phyloP scores from a whole-genome alignment of 2,329 filamentous ascomycete species.

The Sporothrix variecibatus region DNA sequence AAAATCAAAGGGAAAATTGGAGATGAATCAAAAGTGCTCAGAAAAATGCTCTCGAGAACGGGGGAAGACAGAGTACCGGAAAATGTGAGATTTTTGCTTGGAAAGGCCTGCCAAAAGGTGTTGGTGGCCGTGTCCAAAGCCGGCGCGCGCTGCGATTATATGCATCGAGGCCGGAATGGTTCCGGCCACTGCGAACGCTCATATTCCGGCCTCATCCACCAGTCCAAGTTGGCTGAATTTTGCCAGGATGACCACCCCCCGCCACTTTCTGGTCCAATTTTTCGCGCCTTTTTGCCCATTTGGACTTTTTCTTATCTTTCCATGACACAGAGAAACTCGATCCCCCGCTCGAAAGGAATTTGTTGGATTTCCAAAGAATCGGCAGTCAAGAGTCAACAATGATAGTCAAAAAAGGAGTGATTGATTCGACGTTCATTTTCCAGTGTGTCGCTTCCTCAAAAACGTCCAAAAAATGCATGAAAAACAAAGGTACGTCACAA shows the following conservation, averaged over 20 bases:
- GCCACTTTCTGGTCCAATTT: background rate
- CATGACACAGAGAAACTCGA: conserved; percentile 24
- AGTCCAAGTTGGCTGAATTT: background rate
- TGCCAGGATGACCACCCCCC: conserved; percentile 9
- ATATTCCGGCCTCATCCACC: conserved; percentile 30
- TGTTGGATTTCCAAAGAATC: background rate
- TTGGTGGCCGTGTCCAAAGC: conserved; percentile 24
- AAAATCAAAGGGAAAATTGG: background rate
- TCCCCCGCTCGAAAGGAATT: conserved; percentile 9
- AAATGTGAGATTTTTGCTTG: background rate
- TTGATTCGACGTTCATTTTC: too few relatives aligned
- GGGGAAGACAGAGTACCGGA: conserved; percentile 12
- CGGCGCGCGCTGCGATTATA: conserved; percentile 44
- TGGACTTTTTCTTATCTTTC: conserved; percentile 27
- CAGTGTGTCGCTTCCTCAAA: background rate
- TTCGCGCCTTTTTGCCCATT: conserved; percentile 9
- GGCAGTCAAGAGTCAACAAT: background rate
- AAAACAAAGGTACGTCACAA: background rate
- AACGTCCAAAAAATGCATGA: background rate
- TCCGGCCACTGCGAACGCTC: conserved; percentile 43
- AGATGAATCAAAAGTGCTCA: background rate
- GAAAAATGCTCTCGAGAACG: background rate
- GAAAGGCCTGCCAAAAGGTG: background rate
- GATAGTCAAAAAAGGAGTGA: background rate
- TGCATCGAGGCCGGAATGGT: conserved; percentile 53